These are phyloP conservation scores for Jatropha multifida DNA, from an alignment of 441 rosid genomes.

Conservation along the genomic window DNA sequence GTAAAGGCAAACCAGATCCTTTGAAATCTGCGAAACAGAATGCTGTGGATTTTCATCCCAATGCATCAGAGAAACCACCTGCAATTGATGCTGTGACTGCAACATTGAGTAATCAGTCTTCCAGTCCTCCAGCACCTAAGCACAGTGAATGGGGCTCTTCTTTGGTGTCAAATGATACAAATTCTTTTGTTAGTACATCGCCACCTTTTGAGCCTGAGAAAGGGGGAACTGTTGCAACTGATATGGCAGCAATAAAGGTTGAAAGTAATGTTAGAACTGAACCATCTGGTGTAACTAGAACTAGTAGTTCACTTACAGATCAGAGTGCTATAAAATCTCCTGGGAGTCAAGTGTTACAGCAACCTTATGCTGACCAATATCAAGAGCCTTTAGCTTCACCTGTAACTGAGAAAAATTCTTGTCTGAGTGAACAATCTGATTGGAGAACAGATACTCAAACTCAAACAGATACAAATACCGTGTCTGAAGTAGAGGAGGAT, in stretches of 20 bases:
- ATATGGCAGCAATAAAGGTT: slow-evolving; percentile 40
- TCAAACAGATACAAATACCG: slow-evolving; percentile 27
- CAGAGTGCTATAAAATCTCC: slow-evolving; percentile 37
- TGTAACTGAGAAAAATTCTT: slow-evolving; percentile 22
- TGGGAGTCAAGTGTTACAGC: slow-evolving; percentile 37
- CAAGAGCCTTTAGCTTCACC: slow-evolving; percentile 34
- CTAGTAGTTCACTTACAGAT: slow-evolving; percentile 39
- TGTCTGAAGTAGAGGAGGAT: slow-evolving; percentile 60
- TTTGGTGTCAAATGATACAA: slow-evolving; percentile 31
- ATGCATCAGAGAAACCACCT: slow-evolving; percentile 39
- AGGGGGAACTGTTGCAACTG: slow-evolving; percentile 22
- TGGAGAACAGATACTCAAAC: slow-evolving; percentile 43
- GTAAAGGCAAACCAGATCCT: slow-evolving; percentile 43
- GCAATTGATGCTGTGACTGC: slow-evolving; percentile 27
- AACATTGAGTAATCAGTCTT: slow-evolving; percentile 29
- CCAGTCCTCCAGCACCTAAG: slow-evolving; percentile 35
- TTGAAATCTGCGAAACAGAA: slow-evolving; percentile 40
- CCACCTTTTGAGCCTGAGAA: slow-evolving; percentile 33
- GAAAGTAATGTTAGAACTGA: slow-evolving; percentile 32
- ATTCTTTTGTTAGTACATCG: slow-evolving; percentile 25
- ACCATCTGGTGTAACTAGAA: slow-evolving; percentile 29
- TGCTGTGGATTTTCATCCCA: slow-evolving; percentile 29
- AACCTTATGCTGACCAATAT: slow-evolving; percentile 37
- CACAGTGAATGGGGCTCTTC: slow-evolving; percentile 31
- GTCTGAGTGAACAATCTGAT: slow-evolving; percentile 36